Base-by-base conservation (phyloP, 2,329 filamentous ascomycete species). In the Helicocarpus griseus region DNA sequence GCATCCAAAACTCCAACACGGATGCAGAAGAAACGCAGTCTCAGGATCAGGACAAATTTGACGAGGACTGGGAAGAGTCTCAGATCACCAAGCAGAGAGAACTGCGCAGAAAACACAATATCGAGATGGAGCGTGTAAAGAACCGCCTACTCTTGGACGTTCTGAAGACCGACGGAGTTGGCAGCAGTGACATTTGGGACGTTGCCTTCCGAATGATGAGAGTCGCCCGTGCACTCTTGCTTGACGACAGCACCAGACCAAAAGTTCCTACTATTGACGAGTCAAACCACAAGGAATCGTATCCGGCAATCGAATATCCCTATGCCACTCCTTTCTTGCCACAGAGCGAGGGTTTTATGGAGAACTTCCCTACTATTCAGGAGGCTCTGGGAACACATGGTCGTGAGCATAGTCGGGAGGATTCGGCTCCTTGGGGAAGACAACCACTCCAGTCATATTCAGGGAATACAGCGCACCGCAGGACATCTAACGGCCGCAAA, bases 101-200 rank as follows among this genome's bases (percentile, higher is more conserved):
- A 19, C n/a, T 58, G 21, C 56, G 59, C n/a, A 60, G 58, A 35
- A 62, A 61, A 24, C 48, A 57, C 24, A 52, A 59, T 17, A 49
- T 57, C 4, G 58, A 63, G 9, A 62, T 63, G 50, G 54, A 51
- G 4, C 57, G 65, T 2, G 57, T 63, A 4, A 54, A 58, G 36
- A 66, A 65, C 46, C 58, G 60, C n/a, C 56, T 64, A 6, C 57
- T 65, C 14, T 57, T 67, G 19, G 59, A 65, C 21, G 55, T 59
- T 9, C 39, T 68, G 21, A 58, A 58, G 45, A 54, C 51, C 0
- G 61, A 63, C 21, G 61, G 63, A 0, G 35, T 63, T 13, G 53
- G 55, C 26, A 53, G 52, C 21, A 58, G 57, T n/a, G 59, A 64
- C 1, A 55, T 67, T 29, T 66, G 62, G 62, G 54, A 53, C 35